These are phyloP conservation scores for Tinospora cordifolia DNA, from an alignment of 164 flowering plant species.

Conservation along the genomic window DNA sequence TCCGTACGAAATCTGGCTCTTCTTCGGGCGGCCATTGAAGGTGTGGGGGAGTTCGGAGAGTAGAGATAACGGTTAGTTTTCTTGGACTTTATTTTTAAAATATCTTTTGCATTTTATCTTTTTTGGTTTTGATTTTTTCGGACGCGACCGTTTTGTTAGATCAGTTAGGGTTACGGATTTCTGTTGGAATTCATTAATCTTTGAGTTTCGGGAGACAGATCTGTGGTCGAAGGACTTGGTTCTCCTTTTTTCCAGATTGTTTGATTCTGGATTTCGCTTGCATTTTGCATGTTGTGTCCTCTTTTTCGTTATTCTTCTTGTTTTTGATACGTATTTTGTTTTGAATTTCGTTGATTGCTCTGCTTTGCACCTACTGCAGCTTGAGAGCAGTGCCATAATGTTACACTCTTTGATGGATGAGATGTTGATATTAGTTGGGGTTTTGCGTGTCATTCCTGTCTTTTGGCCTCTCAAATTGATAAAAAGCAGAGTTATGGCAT, in stretches of 20 bases:
- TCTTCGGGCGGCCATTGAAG: conserved; percentile 16
- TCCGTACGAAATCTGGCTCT: conserved; percentile 13
- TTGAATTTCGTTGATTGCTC: background rate
- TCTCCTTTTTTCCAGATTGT: background rate
- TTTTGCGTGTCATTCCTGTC: background rate
- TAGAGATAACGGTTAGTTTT: conserved; percentile 17
- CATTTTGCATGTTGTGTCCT: background rate
- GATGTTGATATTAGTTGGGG: background rate
- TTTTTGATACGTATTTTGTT: background rate
- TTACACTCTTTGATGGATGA: background rate
- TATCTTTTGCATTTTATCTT: background rate
- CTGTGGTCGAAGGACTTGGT: background rate
- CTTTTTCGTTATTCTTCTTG: background rate
- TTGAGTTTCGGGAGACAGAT: background rate
- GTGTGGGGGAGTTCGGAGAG: conserved; percentile 22
- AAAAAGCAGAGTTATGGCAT: background rate
- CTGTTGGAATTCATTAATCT: background rate
- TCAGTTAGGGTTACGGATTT: conserved; percentile 3
- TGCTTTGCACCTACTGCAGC: background rate
- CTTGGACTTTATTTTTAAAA: background rate
- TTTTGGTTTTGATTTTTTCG: background rate
- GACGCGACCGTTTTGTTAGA: background rate
- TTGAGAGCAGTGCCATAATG: background rate
- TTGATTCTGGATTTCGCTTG: background rate
- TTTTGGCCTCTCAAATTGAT: background rate